A percentile compares a stretch with the other conserved stretches of the same genome.
Evolutionary conservation across 1,284 basidiomycete species (phyloP).

Genomic region (Vanrija sp.): DNA sequence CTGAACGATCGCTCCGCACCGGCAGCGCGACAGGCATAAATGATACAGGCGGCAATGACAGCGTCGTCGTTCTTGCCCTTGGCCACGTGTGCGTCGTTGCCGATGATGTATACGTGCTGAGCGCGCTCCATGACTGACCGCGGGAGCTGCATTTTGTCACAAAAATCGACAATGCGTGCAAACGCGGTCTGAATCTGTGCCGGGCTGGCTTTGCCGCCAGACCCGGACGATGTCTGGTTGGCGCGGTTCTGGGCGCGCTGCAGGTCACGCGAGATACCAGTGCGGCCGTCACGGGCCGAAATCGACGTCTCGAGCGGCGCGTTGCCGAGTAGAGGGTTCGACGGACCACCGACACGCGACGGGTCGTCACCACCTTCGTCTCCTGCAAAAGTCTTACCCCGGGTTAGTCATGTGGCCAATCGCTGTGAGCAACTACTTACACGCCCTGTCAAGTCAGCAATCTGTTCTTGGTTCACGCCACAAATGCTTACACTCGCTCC

Average conservation of each 20-base stretch:
- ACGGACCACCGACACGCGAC: slow-evolving; percentile 96
- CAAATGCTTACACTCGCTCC: slow-evolving; percentile 75
- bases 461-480: background rate
- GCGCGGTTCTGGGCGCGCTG: slow-evolving; percentile 73
- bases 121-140: slow-evolving; percentile 65
- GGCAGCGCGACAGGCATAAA: slow-evolving; percentile 92
- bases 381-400: slow-evolving; percentile 85
- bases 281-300: slow-evolving; percentile 88
- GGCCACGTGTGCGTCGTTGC: slow-evolving; percentile 83
- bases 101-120: slow-evolving; percentile 94
- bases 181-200: slow-evolving; percentile 88
- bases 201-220: slow-evolving; percentile 74
- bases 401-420: slow-evolving; percentile 6
- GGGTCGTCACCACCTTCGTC: slow-evolving; percentile 96
- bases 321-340: slow-evolving; percentile 71
- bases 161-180: slow-evolving; percentile 91
- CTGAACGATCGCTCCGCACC: slow-evolving; percentile 91
- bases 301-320: slow-evolving; percentile 75
- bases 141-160: slow-evolving; percentile 86
- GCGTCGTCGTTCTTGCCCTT: slow-evolving; percentile 84
- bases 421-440: slow-evolving; percentile 54
- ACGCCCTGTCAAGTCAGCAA: slow-evolving; percentile 52
- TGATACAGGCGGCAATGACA: slow-evolving; percentile 95
- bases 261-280: slow-evolving; percentile 84
- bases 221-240: slow-evolving; percentile 55